Conservation (phyloP, 306 rosid species). For the Cicer cuneatum region DNA sequence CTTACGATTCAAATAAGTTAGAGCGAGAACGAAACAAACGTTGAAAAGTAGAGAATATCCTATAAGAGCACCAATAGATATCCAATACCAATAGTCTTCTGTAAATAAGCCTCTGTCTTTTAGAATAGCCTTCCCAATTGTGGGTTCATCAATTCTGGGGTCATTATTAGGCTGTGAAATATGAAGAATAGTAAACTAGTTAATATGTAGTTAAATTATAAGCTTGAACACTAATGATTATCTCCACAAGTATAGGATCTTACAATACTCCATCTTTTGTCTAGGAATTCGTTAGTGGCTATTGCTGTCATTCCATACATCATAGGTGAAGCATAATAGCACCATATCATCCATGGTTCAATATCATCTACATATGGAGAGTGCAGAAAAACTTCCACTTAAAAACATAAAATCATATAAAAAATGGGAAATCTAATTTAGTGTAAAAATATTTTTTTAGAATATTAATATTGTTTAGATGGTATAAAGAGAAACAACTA, state of each 20-base stretch:
- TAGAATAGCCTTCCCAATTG: slow-evolving; percentile 73
- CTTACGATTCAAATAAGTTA: slow-evolving; percentile 72
- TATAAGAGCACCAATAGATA: slow-evolving; percentile 64
- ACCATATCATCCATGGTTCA: slow-evolving; percentile 84
- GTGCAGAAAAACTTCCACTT: neutral
- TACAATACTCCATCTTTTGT: slow-evolving; percentile 80
- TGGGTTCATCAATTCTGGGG: slow-evolving; percentile 48
- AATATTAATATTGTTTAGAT: slow-evolving; percentile 1
- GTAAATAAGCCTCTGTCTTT: slow-evolving; percentile 61
- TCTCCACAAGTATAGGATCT: slow-evolving; percentile 26
- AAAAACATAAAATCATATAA: neutral
- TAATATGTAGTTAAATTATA: neutral
- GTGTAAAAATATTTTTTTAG: neutral
- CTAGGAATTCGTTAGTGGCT: slow-evolving; percentile 81
- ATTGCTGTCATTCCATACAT: slow-evolving; percentile 93
- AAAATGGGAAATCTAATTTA: neutral
- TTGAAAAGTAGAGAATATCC: slow-evolving; percentile 70
- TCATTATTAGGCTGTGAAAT: slow-evolving; percentile 51
- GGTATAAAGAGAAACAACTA: neutral
- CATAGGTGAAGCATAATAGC: slow-evolving; percentile 81
- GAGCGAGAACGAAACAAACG: slow-evolving; percentile 55
- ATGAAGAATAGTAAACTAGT: slow-evolving; percentile 16
- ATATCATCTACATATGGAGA: slow-evolving; percentile 60
- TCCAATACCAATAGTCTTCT: slow-evolving; percentile 73
- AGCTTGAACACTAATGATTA: neutral